Conservation (phyloP, 208 protist genomes). For the Trypanosoma rangeli region DNA sequence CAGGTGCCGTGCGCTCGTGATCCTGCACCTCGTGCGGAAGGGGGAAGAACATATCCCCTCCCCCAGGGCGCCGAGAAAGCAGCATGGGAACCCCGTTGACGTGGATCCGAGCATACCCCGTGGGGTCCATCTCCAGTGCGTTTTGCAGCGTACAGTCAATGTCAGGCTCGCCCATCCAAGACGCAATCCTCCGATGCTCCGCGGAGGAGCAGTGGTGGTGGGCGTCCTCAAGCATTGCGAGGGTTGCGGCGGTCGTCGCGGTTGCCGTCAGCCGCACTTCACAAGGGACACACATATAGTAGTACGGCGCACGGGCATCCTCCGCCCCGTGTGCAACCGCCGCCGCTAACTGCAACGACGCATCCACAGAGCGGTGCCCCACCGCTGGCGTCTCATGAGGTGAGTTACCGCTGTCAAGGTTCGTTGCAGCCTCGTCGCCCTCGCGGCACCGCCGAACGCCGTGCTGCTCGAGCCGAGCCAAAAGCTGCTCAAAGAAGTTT, state of each 20-base stretch:
- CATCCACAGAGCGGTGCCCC: background rate
- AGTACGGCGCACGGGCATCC: slow-evolving; percentile 60
- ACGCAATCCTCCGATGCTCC: slow-evolving; percentile 58
- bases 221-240: slow-evolving; percentile 70
- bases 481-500: slow-evolving; percentile 61
- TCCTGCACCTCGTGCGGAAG: slow-evolving; percentile 65
- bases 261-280: slow-evolving; percentile 62
- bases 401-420: slow-evolving; percentile 3
- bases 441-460: slow-evolving; percentile 64
- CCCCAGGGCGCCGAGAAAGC: slow-evolving; percentile 67
- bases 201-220: slow-evolving; percentile 86
- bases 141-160: slow-evolving; percentile 63
- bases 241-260: slow-evolving; percentile 34
- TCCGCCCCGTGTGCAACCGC: background rate
- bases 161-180: slow-evolving; percentile 73
- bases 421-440: slow-evolving; percentile 5
- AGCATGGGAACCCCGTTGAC: slow-evolving; percentile 80
- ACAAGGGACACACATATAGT: slow-evolving; percentile 87
- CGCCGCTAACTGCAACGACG: background rate
- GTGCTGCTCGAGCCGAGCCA: slow-evolving; percentile 83
- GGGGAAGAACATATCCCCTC: slow-evolving; percentile 85
- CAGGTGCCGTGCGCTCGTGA: slow-evolving; percentile 12
- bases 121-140: slow-evolving; percentile 35
- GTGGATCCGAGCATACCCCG: slow-evolving; percentile 62
- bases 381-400: background rate